Conservation (phyloP, 2,329 filamentous ascomycete species). For the Thielaviopsis punctulata region DNA sequence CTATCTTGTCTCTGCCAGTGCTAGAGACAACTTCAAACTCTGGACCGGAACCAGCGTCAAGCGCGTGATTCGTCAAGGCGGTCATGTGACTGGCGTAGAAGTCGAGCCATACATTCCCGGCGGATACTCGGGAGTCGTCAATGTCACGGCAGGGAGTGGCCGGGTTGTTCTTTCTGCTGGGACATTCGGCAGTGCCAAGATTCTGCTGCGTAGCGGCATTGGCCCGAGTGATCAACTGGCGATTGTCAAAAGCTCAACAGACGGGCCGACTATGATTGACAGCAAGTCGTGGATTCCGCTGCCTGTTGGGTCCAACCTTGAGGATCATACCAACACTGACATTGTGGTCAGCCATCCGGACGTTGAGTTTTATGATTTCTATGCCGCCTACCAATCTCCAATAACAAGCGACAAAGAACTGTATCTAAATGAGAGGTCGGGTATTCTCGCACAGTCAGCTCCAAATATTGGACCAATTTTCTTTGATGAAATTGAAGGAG, state of each 20-base stretch:
- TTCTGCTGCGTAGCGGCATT: constrained; percentile 51
- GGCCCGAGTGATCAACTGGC: constrained; percentile 43
- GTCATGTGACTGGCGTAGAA: constrained; percentile 49
- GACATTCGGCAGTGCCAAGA: constrained; percentile 50
- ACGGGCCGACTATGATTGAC: constrained; percentile 33
- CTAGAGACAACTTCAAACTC: constrained; percentile 47
- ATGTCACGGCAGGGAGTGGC: constrained; percentile 39
- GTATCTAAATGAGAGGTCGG: constrained; percentile 31
- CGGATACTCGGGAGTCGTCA: constrained; percentile 41
- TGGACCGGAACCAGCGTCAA: constrained; percentile 50
- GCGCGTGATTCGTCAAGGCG: constrained; percentile 45
- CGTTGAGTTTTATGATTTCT: constrained; percentile 46
- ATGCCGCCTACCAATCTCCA: constrained; percentile 37
- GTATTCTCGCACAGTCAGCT: constrained; percentile 45
- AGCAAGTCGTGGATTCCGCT: constrained; percentile 37
- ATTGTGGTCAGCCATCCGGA: constrained; percentile 26
- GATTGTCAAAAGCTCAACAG: constrained; percentile 31
- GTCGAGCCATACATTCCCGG: constrained; percentile 35
- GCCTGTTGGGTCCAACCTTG: constrained; percentile 41
- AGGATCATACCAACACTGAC: constrained; percentile 39
- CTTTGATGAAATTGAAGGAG: constrained; percentile 35
- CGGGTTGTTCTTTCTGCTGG: constrained; percentile 53
- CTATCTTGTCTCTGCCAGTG: constrained; percentile 46
- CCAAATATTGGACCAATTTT: constrained; percentile 46
- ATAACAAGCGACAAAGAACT: constrained; percentile 24